These are phyloP conservation scores for Salvia rosmarinus DNA, from an alignment of 257 asterid genomes.

Conservation along the genomic window DNA sequence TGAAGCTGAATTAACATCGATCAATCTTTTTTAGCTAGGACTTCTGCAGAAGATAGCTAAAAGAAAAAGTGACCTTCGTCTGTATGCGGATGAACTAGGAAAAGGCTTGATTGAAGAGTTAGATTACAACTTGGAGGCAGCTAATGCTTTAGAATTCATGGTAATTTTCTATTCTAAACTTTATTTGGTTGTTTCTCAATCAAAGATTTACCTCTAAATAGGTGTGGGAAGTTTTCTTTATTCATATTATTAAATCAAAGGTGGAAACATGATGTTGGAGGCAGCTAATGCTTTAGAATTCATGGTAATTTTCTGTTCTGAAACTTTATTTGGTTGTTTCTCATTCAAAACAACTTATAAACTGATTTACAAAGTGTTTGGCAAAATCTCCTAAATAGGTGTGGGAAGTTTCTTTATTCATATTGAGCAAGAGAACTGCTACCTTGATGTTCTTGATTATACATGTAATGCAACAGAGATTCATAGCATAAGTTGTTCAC, in stretches of 20 bases:
- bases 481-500: neutral
- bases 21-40: slow-evolving; percentile 45
- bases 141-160: slow-evolving; percentile 81
- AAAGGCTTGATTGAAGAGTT: slow-evolving; percentile 94
- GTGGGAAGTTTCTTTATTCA: slow-evolving; percentile 29
- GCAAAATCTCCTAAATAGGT: no score
- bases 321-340: neutral
- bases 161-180: slow-evolving; percentile 42
- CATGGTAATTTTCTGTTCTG: slow-evolving; percentile 52
- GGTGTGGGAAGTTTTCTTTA: neutral
- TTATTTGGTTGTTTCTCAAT: slow-evolving; percentile 4
- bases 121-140: slow-evolving; percentile 92
- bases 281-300: slow-evolving; percentile 89
- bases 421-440: slow-evolving; percentile 23
- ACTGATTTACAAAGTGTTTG: no score
- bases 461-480: neutral
- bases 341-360: no score
- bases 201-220: neutral
- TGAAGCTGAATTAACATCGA: slow-evolving; percentile 39
- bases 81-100: slow-evolving; percentile 97
- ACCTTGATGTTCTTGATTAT: slow-evolving; percentile 15
- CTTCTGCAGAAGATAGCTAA: slow-evolving; percentile 78
- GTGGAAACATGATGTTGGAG: no score
- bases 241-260: no score
- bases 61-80: slow-evolving; percentile 79